These are phyloP conservation scores for Erysimum cheiri DNA, from an alignment of 441 rosid species.

Conservation along the genomic window DNA sequence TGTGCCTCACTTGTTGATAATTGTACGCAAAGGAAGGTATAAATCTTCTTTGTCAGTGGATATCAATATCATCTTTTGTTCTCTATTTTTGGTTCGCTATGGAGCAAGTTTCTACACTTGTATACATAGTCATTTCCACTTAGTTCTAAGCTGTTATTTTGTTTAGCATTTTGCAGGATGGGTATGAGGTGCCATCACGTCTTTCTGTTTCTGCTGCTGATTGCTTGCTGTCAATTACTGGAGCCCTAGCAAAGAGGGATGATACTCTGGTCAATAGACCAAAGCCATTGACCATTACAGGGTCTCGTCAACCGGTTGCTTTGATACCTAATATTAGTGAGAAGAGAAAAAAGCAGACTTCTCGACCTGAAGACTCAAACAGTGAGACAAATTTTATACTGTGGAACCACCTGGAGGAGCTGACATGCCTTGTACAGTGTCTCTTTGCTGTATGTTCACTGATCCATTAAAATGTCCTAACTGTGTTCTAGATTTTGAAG, in stretches of 20 bases:
- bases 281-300: conserved; percentile 46
- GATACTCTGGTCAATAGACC: conserved; percentile 48
- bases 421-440: conserved; percentile 58
- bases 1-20: conserved; percentile 54
- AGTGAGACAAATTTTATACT: conserved; percentile 56
- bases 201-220: conserved; percentile 92
- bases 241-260: conserved; percentile 70
- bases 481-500: conserved; percentile 9
- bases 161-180: conserved; percentile 73
- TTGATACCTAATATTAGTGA: conserved; percentile 43
- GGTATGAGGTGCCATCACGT: conserved; percentile 88
- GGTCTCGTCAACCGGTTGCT: conserved; percentile 47
- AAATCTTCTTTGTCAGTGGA: conserved; percentile 24
- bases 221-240: conserved; percentile 74
- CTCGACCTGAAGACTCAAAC: conserved; percentile 44
- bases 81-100: conserved; percentile 3
- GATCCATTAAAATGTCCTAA: conserved; percentile 24
- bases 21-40: conserved; percentile 79
- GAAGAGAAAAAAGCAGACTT: conserved; percentile 52
- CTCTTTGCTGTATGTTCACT: conserved; percentile 68
- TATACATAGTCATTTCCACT: conserved; percentile 4
- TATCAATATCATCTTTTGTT: neutral
- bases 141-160: conserved; percentile 35
- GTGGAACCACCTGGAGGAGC: conserved; percentile 67
- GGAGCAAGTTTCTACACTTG: conserved; percentile 8